phyloP scores from a whole-genome alignment of 768 basidiomycete species.

The Candolleomyces efflorescens region DNA sequence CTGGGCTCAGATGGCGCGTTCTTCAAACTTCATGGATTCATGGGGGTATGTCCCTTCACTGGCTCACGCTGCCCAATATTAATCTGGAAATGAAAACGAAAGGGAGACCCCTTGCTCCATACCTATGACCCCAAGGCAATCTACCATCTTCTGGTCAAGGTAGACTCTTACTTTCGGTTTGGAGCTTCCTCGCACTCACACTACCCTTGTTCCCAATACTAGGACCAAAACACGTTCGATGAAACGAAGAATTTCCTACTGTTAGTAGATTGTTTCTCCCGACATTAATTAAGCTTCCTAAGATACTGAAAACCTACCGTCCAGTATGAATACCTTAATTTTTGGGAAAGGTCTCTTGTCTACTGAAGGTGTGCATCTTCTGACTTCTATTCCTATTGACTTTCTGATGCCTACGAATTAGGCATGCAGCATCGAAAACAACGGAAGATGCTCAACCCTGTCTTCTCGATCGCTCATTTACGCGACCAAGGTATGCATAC shows the following conservation, averaged over 20 bases:
- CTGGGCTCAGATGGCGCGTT: too few relatives aligned
- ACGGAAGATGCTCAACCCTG: constrained; percentile 34
- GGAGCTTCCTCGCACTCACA: neutral
- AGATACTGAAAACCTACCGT: too few relatives aligned
- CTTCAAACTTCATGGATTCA: too few relatives aligned
- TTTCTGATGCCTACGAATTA: neutral
- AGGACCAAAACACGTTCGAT: constrained; percentile 21
- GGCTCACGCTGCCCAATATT: too few relatives aligned
- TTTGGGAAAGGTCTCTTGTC: constrained; percentile 19
- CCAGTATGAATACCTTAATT: neutral
- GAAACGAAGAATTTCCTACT: too few relatives aligned
- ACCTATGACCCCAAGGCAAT: constrained; percentile 39
- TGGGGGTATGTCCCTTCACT: too few relatives aligned
- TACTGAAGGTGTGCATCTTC: constrained; percentile 14
- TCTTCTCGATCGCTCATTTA: constrained; percentile 30
- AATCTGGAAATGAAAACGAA: too few relatives aligned
- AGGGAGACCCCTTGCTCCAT: too few relatives aligned
- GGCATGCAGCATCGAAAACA: constrained; percentile 18
- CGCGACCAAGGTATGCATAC: constrained; percentile 28
- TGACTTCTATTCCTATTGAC: neutral
- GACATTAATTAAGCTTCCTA: too few relatives aligned
- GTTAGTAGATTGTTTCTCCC: too few relatives aligned
- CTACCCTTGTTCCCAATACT: neutral
- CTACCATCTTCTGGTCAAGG: constrained; percentile 41
- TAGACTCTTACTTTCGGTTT: constrained; percentile 9